phyloP scores from a whole-genome alignment of 1,284 basidiomycete genomes.

The Ceratobasidium sp. region DNA sequence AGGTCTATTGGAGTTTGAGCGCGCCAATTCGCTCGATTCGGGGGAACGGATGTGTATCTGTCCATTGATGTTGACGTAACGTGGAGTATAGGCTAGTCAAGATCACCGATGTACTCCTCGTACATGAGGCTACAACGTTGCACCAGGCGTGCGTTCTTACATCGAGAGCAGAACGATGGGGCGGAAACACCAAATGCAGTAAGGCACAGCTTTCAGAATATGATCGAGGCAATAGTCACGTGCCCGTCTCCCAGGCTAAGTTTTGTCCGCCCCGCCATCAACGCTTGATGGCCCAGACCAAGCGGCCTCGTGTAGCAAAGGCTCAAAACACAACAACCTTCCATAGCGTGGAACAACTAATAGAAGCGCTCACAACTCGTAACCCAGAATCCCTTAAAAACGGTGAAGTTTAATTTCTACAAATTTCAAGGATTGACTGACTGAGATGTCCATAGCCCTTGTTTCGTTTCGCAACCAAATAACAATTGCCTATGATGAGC shows the following conservation, averaged over 20 bases:
- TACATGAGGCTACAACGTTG: neutral
- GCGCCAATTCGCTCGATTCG: neutral
- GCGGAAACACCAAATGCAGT: too few species aligned
- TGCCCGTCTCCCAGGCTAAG: constrained; percentile 27
- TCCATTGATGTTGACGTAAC: neutral
- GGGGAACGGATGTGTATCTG: neutral
- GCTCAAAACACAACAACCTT: constrained; percentile 29
- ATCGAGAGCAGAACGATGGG: too few species aligned
- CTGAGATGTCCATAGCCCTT: constrained; percentile 16
- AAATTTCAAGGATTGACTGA: neutral
- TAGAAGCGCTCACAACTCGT: constrained; percentile 20
- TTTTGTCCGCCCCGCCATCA: constrained; percentile 34
- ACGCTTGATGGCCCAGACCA: constrained; percentile 20
- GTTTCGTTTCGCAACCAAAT: constrained; percentile 45
- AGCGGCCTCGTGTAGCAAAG: constrained; percentile 34
- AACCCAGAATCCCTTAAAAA: constrained; percentile 29
- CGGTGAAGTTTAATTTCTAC: neutral
- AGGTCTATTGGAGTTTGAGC: neutral
- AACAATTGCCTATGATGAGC: constrained; percentile 23
- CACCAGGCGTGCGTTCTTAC: too few species aligned
- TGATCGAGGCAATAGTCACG: constrained; percentile 3
- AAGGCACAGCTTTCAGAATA: too few species aligned
- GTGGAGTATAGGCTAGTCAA: neutral
- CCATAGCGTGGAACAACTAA: constrained; percentile 22
- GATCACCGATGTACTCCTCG: neutral